Percentiles rank a stretch among this genome's conserved stretches.
Evolutionary conservation across 75 land plant species (phyloP).

Genomic region (Pseudotsuga menziesii): DNA sequence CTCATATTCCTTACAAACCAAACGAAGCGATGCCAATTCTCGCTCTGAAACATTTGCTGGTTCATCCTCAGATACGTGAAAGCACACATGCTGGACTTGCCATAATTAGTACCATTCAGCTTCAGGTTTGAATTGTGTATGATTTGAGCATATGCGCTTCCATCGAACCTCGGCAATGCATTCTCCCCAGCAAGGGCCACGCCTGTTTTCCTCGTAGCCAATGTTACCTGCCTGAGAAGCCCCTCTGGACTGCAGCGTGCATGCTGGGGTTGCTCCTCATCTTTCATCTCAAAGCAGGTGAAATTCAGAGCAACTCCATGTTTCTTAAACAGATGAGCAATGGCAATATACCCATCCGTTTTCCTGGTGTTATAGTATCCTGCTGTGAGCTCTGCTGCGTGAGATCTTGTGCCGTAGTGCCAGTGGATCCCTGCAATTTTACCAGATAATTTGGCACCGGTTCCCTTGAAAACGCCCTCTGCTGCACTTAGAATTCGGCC

Average conservation of each 20-base stretch:
- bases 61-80: constrained; percentile 84
- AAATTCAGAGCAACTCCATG: constrained; percentile 74
- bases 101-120: constrained; percentile 34
- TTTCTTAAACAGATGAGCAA: constrained; percentile 71
- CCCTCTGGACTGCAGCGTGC: constrained; percentile 84
- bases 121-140: constrained; percentile 23
- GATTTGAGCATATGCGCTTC: constrained; percentile 58
- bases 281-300: constrained; percentile 96
- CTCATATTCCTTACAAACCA: constrained; percentile 70
- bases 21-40: constrained; percentile 72
- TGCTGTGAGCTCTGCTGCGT: constrained; percentile 89
- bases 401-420: constrained; percentile 82
- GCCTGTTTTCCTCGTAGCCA: constrained; percentile 45
- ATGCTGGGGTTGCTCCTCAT: constrained; percentile 57
- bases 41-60: constrained; percentile 60
- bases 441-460: constrained; percentile 70
- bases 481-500: constrained; percentile 69
- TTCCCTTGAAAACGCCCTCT: constrained; percentile 63
- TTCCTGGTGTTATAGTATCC: constrained; percentile 92
- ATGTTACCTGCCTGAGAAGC: constrained; percentile 66
- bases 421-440: constrained; percentile 96
- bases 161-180: constrained; percentile 84
- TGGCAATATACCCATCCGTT: constrained; percentile 73
- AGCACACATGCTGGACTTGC: constrained; percentile 47
- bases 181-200: constrained; percentile 85